phyloP scores from a whole-genome alignment of 352 stramenopile genomes.

The Phytopythium aichiense region DNA sequence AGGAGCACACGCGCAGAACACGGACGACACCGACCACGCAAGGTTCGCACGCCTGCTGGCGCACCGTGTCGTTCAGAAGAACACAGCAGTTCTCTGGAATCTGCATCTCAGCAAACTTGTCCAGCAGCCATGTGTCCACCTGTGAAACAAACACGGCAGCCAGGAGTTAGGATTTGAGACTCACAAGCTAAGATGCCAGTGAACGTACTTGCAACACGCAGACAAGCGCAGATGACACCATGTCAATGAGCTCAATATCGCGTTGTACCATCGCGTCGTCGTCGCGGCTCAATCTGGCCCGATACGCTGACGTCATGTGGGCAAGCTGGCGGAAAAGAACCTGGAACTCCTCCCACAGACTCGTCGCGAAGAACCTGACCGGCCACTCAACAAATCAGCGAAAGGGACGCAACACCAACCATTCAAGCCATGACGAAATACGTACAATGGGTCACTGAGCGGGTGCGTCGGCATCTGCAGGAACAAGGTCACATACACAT shows the following conservation, averaged over 20 bases:
- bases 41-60: slow-evolving; percentile 50
- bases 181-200: neutral
- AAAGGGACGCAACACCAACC: neutral
- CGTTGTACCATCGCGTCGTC: slow-evolving; percentile 64
- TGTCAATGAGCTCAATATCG: slow-evolving; percentile 61
- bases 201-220: slow-evolving; percentile 61
- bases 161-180: neutral
- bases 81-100: slow-evolving; percentile 60
- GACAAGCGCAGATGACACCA: slow-evolving; percentile 76
- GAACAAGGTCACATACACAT: slow-evolving; percentile 91
- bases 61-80: slow-evolving; percentile 66
- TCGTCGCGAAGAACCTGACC: slow-evolving; percentile 71
- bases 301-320: slow-evolving; percentile 58
- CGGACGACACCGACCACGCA: slow-evolving; percentile 62
- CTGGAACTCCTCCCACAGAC: slow-evolving; percentile 79
- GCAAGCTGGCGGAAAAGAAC: slow-evolving; percentile 62
- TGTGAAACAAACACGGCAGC: slow-evolving; percentile 8
- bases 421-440: slow-evolving; percentile 5
- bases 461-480: slow-evolving; percentile 92
- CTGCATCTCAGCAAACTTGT: slow-evolving; percentile 46
- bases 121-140: slow-evolving; percentile 65
- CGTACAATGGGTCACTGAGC: slow-evolving; percentile 88
- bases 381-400: neutral
- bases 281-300: slow-evolving; percentile 53
- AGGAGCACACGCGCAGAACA: slow-evolving; percentile 61